Base-by-base conservation (phyloP, 2,329 filamentous ascomycete genomes). In the Fusarium proliferatum region DNA sequence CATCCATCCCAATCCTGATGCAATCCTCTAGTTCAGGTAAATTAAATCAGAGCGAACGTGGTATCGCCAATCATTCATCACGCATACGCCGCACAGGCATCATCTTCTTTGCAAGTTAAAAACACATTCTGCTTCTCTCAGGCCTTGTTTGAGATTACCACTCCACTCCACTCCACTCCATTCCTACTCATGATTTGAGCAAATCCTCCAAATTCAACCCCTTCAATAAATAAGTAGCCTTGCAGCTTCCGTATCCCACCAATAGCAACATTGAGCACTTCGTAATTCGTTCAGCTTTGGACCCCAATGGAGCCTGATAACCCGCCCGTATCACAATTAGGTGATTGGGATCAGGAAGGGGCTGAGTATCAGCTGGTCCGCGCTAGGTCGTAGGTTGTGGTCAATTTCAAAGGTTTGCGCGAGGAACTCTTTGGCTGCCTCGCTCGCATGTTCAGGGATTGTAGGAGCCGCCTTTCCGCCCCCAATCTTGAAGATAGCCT, bases 401-500 rank as follows among this genome's bases (percentile, higher is more conserved):
- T 99, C 95, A 79, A 98, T 92, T 86, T 98, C 95, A 84, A 99
- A 99, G 0, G 96, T 98, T 85, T 93, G 91, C 63, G 89, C 88
- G 73, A 99, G 85, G 85, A 99, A 99, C 49, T 88, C 88, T 81
- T 92, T 90, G 9, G 95, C 96, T 76, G 97, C 96, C 41, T 91
- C 89, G 78, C 94, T 96, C 17, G 95, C 94, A 76, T 92, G 90
- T 17, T 97, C 94, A 0, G 96, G 96, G 62, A 97, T 93, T 21
- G 94, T 95, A 0, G 96, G 96, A 49, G 94, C 91, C 30, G 95
- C 94, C 82, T 94, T 93, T 75, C 93, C 92, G 73, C 93, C 95
- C 43, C 95, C 95, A 81, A 99, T 98, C 85, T 97, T 97, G 88
- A 99, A 99, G 79, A 99, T 98, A 68, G 96, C 96, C 82, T 99